Percentiles rank a stretch among this genome's conserved stretches.
These are phyloP conservation scores for Micractinium sp. DNA, from an alignment of 139 green algal species.

Conservation along the genomic window DNA sequence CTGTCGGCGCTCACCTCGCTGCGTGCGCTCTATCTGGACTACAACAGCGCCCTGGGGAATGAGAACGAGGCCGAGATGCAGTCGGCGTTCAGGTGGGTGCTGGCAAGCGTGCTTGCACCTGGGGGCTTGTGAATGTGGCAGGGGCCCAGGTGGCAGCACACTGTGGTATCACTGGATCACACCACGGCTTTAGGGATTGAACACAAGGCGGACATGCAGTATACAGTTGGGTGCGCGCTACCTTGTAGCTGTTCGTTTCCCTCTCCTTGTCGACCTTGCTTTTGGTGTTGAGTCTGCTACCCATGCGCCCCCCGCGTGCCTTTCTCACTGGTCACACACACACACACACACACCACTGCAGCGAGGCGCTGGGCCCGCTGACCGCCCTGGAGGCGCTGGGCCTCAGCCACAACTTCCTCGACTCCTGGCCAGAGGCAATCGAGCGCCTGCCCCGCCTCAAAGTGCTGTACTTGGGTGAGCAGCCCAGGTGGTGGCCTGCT, in stretches of 20 bases:
- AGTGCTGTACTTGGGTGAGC: neutral
- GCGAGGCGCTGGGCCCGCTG: neutral
- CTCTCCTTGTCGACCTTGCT: too few relatives aligned
- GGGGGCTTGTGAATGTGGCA: too few relatives aligned
- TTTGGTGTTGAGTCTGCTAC: too few relatives aligned
- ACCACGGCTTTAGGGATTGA: too few relatives aligned
- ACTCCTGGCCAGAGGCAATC: neutral
- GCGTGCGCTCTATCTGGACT: neutral
- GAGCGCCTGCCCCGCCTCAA: neutral
- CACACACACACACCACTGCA: neutral
- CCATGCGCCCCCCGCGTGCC: too few relatives aligned
- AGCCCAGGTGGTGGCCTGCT: neutral
- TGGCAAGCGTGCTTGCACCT: neutral
- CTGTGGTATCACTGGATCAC: too few relatives aligned
- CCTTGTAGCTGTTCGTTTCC: too few relatives aligned
- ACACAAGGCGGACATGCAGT: too few relatives aligned
- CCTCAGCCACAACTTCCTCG: neutral
- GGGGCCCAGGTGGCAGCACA: too few relatives aligned
- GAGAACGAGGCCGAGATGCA: neutral
- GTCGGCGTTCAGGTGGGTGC: neutral
- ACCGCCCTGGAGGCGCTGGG: neutral
- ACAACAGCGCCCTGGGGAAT: neutral
- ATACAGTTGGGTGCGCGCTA: too few relatives aligned
- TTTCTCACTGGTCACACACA: neutral
- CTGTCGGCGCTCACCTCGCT: constrained; percentile 1